phyloP scores from a whole-genome alignment of 441 rosid species.

The Rhodomyrtus psidioides region DNA sequence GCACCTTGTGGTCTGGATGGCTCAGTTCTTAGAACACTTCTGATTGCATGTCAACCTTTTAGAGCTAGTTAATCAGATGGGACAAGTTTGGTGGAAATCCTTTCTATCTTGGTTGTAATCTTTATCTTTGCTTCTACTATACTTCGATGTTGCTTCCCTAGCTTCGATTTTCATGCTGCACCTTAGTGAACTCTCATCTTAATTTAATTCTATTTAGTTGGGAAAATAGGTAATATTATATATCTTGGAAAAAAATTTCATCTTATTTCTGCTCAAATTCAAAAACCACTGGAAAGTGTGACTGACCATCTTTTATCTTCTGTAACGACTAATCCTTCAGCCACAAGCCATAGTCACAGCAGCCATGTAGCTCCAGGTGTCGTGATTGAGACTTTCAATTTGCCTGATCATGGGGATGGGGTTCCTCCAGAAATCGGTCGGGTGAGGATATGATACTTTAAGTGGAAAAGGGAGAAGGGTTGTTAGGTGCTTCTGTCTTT shows the following conservation, averaged over 20 bases:
- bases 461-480: neutral
- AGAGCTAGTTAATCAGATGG: neutral
- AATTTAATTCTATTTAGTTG: neutral
- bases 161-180: neutral
- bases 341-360: constrained; percentile 21
- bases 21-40: neutral
- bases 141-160: neutral
- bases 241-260: neutral
- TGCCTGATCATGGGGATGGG: constrained; percentile 67
- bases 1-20: neutral
- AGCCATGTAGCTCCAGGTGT: constrained; percentile 43
- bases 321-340: constrained; percentile 32
- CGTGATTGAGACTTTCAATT: constrained; percentile 56
- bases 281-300: neutral
- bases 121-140: neutral
- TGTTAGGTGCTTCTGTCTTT: neutral
- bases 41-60: neutral
- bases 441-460: constrained; percentile 24
- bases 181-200: neutral
- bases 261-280: neutral
- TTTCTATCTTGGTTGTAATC: neutral
- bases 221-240: neutral
- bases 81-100: neutral
- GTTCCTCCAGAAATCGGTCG: constrained; percentile 67
- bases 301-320: neutral